Conservation (phyloP, 2,329 filamentous ascomycete genomes). For the Hypoxylon sp. region DNA sequence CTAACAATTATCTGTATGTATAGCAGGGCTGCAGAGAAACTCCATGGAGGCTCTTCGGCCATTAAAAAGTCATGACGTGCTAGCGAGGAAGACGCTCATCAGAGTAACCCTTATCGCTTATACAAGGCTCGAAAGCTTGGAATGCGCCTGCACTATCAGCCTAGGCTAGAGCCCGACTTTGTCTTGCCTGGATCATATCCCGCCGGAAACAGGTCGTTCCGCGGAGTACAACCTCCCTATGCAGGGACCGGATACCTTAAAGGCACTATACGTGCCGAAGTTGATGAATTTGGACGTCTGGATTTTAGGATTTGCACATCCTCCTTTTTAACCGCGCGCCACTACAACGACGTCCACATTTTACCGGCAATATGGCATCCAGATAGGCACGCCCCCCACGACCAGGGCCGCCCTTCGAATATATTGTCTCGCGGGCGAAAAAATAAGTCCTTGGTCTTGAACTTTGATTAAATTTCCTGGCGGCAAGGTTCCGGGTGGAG, state of each 20-base stretch:
- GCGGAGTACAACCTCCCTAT: conserved; percentile 29
- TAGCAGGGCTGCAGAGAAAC: conserved; percentile 1
- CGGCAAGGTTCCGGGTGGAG: conserved; percentile 30
- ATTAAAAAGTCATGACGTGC: conserved; percentile 17
- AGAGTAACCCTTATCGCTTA: conserved; percentile 22
- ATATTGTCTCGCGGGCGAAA: conserved; percentile 43
- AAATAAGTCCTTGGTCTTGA: conserved; percentile 25
- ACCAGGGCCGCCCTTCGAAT: conserved; percentile 32
- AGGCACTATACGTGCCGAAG: conserved; percentile 25
- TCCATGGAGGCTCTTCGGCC: conserved; percentile 11
- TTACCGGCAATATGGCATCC: conserved; percentile 46
- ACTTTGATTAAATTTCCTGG: conserved; percentile 36
- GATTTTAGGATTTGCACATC: conserved; percentile 25
- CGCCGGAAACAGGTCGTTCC: conserved; percentile 43
- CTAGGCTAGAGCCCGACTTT: conserved; percentile 17
- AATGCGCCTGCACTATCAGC: conserved; percentile 34
- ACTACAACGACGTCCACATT: conserved; percentile 36
- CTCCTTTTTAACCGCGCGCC: conserved; percentile 42
- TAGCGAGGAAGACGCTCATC: conserved; percentile 28
- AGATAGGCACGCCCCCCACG: conserved; percentile 35
- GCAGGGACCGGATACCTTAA: conserved; percentile 34
- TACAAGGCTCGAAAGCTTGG: conserved; percentile 13
- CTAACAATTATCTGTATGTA: conserved; percentile 21
- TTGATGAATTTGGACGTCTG: conserved; percentile 38
- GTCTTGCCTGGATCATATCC: conserved; percentile 37